Evolutionary conservation across 306 rosid species (phyloP), one percentile per base, ranked within the genome.

Genomic region (Casuarina glauca): DNA sequence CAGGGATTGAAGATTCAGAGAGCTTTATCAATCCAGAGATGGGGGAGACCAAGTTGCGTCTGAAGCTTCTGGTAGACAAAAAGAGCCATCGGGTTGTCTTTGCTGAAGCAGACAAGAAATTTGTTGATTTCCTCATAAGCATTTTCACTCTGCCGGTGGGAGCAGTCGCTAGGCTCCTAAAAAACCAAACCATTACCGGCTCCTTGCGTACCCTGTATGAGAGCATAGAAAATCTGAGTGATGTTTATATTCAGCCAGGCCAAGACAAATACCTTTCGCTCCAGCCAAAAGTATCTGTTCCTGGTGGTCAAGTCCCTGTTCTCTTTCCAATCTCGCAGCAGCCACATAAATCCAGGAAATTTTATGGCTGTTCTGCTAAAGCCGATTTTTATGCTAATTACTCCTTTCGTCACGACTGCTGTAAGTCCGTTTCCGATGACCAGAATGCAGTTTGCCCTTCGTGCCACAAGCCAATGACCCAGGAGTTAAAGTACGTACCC

Each of bases 51-150:
- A 26, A 0, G 32, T 26, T 26, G 32, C 6, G 35, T 1, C 20
- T 54, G 12, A 54, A 54, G 38, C 86, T 89, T 50, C 76, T 89
- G 0, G 54, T 89, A 0, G 89, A 91, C 63, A n/a, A 73, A 2
- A 84, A 77, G 7, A 12, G 66, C 0, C 6, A 84, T 0, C 86
- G 46, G 75, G 80, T 89, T 7, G 58, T 87, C 0, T 89, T 74
- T 5, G 96, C 87, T 0, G 91, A 91, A 80, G 87, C 90, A 82
- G 32, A 87, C 0, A 91, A 91, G 19, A 60, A 62, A 2, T 86
- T 89, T 0, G 9, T 80, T 7, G 90, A 86, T 55, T 86, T 91
- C 42, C 84, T 91, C 1, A 76, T 89, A 11, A 69, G 51, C 15
- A 20, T 88, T 2, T 72, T 86, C 0, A 8, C 87, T 0, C 43